Percentiles rank a stretch among this genome's conserved stretches.
These are phyloP conservation scores for Dendrostoma leiphaemia DNA, from an alignment of 2,329 filamentous ascomycete species.

Conservation along the genomic window DNA sequence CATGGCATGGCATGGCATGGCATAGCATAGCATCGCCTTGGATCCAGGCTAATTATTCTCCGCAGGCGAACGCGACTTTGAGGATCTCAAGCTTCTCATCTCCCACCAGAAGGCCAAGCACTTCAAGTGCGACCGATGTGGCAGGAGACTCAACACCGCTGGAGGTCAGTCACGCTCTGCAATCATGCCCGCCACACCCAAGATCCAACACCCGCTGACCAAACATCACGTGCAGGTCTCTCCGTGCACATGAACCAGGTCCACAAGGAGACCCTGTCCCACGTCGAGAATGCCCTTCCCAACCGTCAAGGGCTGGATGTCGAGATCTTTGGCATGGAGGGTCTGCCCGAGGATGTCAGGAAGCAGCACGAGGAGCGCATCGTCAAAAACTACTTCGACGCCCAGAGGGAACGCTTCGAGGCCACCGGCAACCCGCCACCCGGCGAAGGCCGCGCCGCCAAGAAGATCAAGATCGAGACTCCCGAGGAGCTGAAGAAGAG, in stretches of 20 bases:
- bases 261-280: constrained; percentile 86
- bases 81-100: constrained; percentile 94
- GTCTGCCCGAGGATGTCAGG: constrained; percentile 82
- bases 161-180: constrained; percentile 63
- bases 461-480: constrained; percentile 72
- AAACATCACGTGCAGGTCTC: constrained; percentile 60
- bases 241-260: constrained; percentile 98
- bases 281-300: constrained; percentile 88
- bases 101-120: constrained; percentile 99
- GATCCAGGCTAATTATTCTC: constrained; percentile 22
- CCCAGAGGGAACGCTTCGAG: constrained; percentile 77
- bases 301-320: constrained; percentile 83
- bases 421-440: constrained; percentile 81
- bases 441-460: constrained; percentile 62
- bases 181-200: not conserved
- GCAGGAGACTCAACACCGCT: constrained; percentile 84
- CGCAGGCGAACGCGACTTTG: constrained; percentile 86
- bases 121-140: constrained; percentile 94
- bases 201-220: constrained; percentile 1
- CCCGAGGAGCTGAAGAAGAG: constrained; percentile 77
- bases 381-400: constrained; percentile 79
- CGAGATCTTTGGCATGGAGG: constrained; percentile 98
- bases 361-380: constrained; percentile 85
- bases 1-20: no score
- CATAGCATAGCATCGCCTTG: not conserved